A percentile compares a stretch with the other conserved stretches of the same genome.
Conservation (phyloP, 2,329 filamentous ascomycete species). For the Phaeosphaeriaceae sp. region DNA sequence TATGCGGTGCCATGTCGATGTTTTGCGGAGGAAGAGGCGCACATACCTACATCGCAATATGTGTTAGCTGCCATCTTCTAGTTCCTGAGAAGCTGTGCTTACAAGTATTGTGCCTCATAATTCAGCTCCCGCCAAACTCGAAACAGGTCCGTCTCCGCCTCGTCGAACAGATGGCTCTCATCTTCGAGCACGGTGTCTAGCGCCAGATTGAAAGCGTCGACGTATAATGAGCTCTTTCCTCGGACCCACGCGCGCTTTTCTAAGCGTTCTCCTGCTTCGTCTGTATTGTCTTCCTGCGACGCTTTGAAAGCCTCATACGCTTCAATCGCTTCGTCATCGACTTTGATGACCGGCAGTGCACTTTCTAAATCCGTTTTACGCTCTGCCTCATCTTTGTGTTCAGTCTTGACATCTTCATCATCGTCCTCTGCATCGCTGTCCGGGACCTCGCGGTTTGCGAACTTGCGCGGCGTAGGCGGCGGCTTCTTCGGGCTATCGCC, state of each 20-base stretch:
- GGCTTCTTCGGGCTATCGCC: conserved; percentile 31
- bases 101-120: conserved; percentile 93
- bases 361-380: conserved; percentile 73
- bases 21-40: conserved; percentile 89
- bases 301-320: conserved; percentile 77
- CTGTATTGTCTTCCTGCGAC: conserved; percentile 56
- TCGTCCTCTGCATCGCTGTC: conserved; percentile 52
- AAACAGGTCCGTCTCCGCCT: conserved; percentile 79
- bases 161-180: conserved; percentile 85
- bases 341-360: conserved; percentile 70
- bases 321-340: conserved; percentile 75
- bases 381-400: conserved; percentile 22
- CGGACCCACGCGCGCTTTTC: conserved; percentile 70
- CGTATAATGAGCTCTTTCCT: conserved; percentile 89
- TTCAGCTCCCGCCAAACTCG: conserved; percentile 72
- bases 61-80: background rate
- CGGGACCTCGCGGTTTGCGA: conserved; percentile 41
- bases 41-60: conserved; percentile 71
- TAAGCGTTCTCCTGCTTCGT: conserved; percentile 57
- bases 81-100: conserved; percentile 44
- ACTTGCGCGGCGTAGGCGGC: conserved; percentile 30
- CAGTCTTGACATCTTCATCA: conserved; percentile 31
- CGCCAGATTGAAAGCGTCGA: conserved; percentile 95
- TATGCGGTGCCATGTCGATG: conserved; percentile 87
- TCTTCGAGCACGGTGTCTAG: conserved; percentile 88